Evolutionary conservation across 179 eudicot genomes (phyloP).

Genomic region (Silene coronaria): DNA sequence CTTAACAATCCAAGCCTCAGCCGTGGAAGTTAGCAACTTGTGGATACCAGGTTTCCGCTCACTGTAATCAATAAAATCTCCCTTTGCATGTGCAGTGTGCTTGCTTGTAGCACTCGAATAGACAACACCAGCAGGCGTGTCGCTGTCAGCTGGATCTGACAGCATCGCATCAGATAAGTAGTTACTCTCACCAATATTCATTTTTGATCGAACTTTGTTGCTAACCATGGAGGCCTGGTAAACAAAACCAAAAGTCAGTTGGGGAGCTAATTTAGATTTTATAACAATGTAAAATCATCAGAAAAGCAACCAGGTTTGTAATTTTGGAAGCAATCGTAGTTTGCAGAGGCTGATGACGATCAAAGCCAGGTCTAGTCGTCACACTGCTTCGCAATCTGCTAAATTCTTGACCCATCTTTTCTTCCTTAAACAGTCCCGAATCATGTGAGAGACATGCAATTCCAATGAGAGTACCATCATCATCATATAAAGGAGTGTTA

Average conservation of each 20-base stretch:
- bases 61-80: conserved; percentile 48
- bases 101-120: conserved; percentile 39
- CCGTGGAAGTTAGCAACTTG: conserved; percentile 61
- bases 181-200: conserved; percentile 48
- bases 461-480: conserved; percentile 68
- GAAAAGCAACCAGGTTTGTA: conserved; percentile 61
- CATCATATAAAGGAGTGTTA: conserved; percentile 74
- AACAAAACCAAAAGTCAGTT: conserved; percentile 22
- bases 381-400: conserved; percentile 40
- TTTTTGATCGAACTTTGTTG: conserved; percentile 76
- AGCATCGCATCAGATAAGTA: conserved; percentile 31
- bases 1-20: conserved; percentile 83
- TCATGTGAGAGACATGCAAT: conserved; percentile 64
- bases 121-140: conserved; percentile 54
- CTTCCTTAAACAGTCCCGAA: conserved; percentile 44
- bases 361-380: conserved; percentile 68
- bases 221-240: conserved; percentile 69
- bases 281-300: background rate
- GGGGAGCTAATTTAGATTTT: conserved; percentile 9
- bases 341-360: conserved; percentile 82
- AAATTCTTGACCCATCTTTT: conserved; percentile 36
- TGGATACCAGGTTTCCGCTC: conserved; percentile 56
- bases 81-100: conserved; percentile 32
- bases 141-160: conserved; percentile 45
- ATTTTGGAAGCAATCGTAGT: conserved; percentile 72